Conservation (phyloP, 805 yeast genomes). For the Yamadazyma laniorum region DNA sequence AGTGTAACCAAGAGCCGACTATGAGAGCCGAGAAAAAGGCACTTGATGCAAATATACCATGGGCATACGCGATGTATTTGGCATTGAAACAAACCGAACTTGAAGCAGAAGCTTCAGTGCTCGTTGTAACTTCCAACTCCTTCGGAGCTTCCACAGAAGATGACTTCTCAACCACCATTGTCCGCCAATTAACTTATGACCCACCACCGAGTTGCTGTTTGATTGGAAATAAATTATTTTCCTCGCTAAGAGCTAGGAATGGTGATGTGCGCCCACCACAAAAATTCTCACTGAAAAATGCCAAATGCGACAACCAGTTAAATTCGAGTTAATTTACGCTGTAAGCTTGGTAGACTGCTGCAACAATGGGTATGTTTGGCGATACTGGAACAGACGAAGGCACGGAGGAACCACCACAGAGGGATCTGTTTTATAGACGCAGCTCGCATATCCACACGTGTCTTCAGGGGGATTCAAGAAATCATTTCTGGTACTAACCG, state of each 20-base stretch:
- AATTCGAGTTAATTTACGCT: slow-evolving; percentile 7
- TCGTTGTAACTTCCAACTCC: no score
- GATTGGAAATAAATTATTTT: no score
- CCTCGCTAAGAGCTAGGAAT: no score
- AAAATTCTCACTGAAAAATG: slow-evolving; percentile 5
- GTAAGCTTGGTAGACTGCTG: slow-evolving; percentile 6
- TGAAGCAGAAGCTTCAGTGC: not conserved
- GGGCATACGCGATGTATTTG: slow-evolving; percentile 65
- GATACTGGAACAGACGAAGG: no score
- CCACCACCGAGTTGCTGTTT: no score
- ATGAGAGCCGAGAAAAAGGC: slow-evolving; percentile 76
- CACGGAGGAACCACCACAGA: no score
- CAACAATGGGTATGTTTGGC: slow-evolving; percentile 21
- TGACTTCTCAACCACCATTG: not conserved
- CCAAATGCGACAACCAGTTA: slow-evolving; percentile 6
- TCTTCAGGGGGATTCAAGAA: no score
- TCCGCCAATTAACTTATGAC: no score
- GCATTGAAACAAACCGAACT: slow-evolving; percentile 48
- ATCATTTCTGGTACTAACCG: no score
- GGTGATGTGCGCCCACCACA: slow-evolving; percentile 8
- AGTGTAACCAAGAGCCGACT: slow-evolving; percentile 78
- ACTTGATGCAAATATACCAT: slow-evolving; percentile 64
- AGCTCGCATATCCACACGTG: no score
- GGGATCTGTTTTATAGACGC: no score
- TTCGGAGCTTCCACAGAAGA: not conserved